Conservation (phyloP, 148 eudicot genomes). For the Hydrangea macrophylla region DNA sequence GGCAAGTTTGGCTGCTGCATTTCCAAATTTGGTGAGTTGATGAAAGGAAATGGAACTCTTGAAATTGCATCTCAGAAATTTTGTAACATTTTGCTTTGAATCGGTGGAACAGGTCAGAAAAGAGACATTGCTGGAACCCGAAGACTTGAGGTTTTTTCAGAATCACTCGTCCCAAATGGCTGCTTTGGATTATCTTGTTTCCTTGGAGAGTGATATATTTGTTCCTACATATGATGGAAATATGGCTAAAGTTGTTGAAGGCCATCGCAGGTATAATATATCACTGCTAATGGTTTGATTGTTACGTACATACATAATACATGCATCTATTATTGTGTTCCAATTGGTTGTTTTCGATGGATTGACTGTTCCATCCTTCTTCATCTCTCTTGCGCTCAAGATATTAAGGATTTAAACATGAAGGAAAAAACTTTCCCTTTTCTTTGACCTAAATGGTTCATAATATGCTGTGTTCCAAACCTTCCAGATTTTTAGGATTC, state of each 20-base stretch:
- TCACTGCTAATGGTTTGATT: neutral
- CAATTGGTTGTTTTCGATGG: neutral
- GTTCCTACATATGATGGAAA: constrained; percentile 83
- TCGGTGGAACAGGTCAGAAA: constrained; percentile 58
- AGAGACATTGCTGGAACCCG: constrained; percentile 55
- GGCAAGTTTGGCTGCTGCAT: constrained; percentile 49
- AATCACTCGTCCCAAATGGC: constrained; percentile 85
- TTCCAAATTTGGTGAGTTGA: constrained; percentile 65
- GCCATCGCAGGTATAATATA: constrained; percentile 67
- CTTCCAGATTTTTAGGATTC: constrained; percentile 37
- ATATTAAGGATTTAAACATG: too few species aligned
- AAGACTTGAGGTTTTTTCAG: constrained; percentile 57
- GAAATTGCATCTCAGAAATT: neutral
- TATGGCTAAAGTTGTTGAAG: constrained; percentile 86
- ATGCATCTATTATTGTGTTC: neutral
- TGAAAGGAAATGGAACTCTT: neutral
- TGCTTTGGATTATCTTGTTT: constrained; percentile 68
- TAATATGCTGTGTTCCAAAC: too few species aligned
- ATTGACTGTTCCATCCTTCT: neutral
- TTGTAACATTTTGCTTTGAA: constrained; percentile 3
- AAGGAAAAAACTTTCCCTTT: too few species aligned
- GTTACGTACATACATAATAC: neutral
- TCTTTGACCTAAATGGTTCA: too few species aligned
- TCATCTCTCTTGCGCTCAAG: neutral
- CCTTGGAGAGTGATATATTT: constrained; percentile 70